Base-by-base conservation (phyloP, 2,329 filamentous ascomycete species). In the Verticillium tricorpus region DNA sequence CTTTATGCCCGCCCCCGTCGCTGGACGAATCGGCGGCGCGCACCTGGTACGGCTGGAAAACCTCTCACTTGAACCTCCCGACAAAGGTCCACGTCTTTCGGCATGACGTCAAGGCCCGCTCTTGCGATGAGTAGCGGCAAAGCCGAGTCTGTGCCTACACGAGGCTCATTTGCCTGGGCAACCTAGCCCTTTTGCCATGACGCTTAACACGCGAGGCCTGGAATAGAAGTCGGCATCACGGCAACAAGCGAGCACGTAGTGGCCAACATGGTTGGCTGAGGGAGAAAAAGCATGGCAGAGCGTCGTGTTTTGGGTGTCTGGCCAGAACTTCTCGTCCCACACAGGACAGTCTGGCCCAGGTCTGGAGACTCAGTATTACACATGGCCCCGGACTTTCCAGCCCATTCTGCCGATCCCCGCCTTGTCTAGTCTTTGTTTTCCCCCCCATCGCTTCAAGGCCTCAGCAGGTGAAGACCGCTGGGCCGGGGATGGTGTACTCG, bases 401-500 rank as follows among this genome's bases (percentile, higher is more conserved):
- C 37, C 6, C 37, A 15, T 40, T 7, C 17, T 19, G 15, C 37
- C 15, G 37, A 17, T 2, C 37, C 15, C 37, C 45, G 45, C 45
- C 17, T 50, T n/a, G 19, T 50, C 45, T 12, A n/a, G 22, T 50
- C 17, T n/a, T n/a, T 17, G 12, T 22, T 9, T 12, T 5, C 45
- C 9, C 19, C 11, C 1, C n/a, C 9, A 4, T 11, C n/a, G n/a
- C 7, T 22, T 22, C 8, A n/a, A 2, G 5, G 19, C 9, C 19
- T 22, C n/a, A 83, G 69, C 80, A 83, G 14, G 69, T 76, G 64
- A 82, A 82, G 2, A 83, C 71, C 0, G 74, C 69, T 45, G 80
- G 81, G 0, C 80, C 80, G 0, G 80, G 80, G 50, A 82, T 76
- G 2, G 69, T 77, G 63, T 83, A 83, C 2, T 71, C 69, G 55